Evolutionary conservation across 2,329 filamentous ascomycete genomes (phyloP).

Genomic region (Aureobasidium pullulans): DNA sequence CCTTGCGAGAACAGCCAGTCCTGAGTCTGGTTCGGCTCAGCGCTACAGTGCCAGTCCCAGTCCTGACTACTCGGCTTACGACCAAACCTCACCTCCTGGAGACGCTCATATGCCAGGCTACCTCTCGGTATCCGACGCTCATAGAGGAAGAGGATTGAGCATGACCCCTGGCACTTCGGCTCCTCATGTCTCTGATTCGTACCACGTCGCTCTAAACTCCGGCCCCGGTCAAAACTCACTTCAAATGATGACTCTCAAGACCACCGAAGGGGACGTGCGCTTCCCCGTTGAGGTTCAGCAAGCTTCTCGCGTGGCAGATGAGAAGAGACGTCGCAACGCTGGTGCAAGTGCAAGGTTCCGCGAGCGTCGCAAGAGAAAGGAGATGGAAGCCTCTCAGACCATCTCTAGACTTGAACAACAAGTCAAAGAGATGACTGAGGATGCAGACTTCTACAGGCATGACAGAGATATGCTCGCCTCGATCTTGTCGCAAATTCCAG

Average conservation of each 20-base stretch:
- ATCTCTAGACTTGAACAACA: constrained; percentile 63
- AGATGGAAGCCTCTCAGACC: constrained; percentile 62
- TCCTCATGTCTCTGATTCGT: constrained; percentile 15
- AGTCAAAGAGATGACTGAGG: constrained; percentile 58
- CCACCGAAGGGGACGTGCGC: constrained; percentile 44
- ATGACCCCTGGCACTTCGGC: constrained; percentile 4
- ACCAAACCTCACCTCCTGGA: constrained; percentile 27
- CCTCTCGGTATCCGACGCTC: constrained; percentile 8
- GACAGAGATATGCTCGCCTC: constrained; percentile 66
- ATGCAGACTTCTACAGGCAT: constrained; percentile 64
- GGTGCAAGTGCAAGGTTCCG: constrained; percentile 78
- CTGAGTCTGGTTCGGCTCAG: constrained; percentile 16
- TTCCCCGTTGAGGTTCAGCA: constrained; percentile 74
- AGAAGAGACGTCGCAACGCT: constrained; percentile 79
- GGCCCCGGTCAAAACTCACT: constrained; percentile 39
- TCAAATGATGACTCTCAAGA: constrained; percentile 48
- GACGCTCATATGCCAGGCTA: neutral
- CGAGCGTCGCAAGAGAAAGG: constrained; percentile 73
- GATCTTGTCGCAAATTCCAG: constrained; percentile 54
- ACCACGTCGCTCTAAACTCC: constrained; percentile 33
- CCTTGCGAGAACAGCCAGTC: constrained; percentile 33
- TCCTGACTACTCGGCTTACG: constrained; percentile 42
- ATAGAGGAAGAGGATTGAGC: constrained; percentile 7
- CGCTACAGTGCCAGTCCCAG: constrained; percentile 37
- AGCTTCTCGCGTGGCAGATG: constrained; percentile 73